Evolutionary conservation across 225 moss, liverwort and hornwort genomes (phyloP), one percentile per base, ranked within the genome.

Genomic region (Sphagnum tenellum): DNA sequence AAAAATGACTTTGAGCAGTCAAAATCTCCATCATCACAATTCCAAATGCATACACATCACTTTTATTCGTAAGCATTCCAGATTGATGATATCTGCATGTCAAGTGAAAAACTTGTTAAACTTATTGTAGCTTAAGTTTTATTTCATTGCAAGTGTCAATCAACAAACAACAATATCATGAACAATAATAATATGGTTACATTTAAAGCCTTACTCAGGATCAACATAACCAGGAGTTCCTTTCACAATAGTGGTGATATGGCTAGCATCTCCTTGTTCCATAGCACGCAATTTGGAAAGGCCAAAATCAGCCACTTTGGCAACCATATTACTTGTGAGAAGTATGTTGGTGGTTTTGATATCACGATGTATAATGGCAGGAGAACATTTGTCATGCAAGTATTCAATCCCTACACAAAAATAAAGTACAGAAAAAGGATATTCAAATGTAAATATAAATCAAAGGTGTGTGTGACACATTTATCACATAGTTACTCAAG

Each of bases 291-390:
- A 8, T 71, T 79, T 88, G 54, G 75, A 84, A 54, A 84, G 84
- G 29, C 88, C 88, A 65, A 84, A 88, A 65, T 88, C 88, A 29
- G 81, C 74, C 61, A 84, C 79, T 72, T 82, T 88, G 7, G 84
- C 77, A 64, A 72, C 75, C 44, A 66, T 50, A 0, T 65, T 77
- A 54, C 66, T 64, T n/a, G 80, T 81, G 44, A 86, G 86, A 57
- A 89, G 86, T 55, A 86, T 86, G 56, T 89, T 89, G 44, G 55
- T 75, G 56, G 72, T 78, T 69, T 83, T 87, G 12, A 84, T 62
- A 57, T 87, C 81, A 4, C 84, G 69, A 68, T 87, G 81, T 56
- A 84, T 78, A 50, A 87, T 79, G 8, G 78, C 70, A 3, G 80
- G 83, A 4, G 71, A 52, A 61, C 87, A 84, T 48, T 77, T 74